A percentile compares a stretch with the other conserved stretches of the same genome.
Conservation (phyloP, 2,329 filamentous ascomycete genomes). For the Hirsutella rhossiliensis region DNA sequence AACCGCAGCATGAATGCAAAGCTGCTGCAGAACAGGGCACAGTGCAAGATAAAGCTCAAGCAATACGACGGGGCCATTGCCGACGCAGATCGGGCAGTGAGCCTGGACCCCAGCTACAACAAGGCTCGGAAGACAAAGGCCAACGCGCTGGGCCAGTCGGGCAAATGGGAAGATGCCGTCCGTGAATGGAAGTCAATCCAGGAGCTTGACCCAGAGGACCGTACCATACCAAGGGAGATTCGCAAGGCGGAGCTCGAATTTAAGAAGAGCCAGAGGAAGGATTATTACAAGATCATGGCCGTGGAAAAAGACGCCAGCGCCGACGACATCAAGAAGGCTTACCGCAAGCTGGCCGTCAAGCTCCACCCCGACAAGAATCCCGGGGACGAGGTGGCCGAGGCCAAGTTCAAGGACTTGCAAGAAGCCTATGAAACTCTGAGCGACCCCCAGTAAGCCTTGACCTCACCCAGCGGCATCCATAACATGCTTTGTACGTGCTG, state of each 20-base stretch:
- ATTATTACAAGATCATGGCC: conserved; percentile 96
- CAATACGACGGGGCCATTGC: conserved; percentile 68
- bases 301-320: conserved; percentile 78
- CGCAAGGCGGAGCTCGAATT: conserved; percentile 85
- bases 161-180: conserved; percentile 85
- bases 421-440: conserved; percentile 95
- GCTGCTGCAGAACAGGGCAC: conserved; percentile 83
- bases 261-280: conserved; percentile 95
- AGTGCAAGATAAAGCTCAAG: conserved; percentile 75
- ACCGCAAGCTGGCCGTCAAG: conserved; percentile 85
- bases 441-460: conserved; percentile 66
- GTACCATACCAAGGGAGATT: conserved; percentile 70
- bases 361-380: conserved; percentile 98
- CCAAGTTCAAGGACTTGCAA: conserved; percentile 93
- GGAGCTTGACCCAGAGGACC: conserved; percentile 73
- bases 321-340: conserved; percentile 87
- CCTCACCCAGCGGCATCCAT: not conserved
- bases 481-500: conserved; percentile 14
- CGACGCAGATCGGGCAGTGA: conserved; percentile 76
- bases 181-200: conserved; percentile 79
- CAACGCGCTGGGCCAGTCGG: conserved; percentile 73
- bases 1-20: conserved; percentile 94
- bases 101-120: conserved; percentile 70
- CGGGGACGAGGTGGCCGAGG: conserved; percentile 70
- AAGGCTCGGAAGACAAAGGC: conserved; percentile 93